Conservation (phyloP, 2,329 filamentous ascomycete genomes). For the Ceratocystis variospora region DNA sequence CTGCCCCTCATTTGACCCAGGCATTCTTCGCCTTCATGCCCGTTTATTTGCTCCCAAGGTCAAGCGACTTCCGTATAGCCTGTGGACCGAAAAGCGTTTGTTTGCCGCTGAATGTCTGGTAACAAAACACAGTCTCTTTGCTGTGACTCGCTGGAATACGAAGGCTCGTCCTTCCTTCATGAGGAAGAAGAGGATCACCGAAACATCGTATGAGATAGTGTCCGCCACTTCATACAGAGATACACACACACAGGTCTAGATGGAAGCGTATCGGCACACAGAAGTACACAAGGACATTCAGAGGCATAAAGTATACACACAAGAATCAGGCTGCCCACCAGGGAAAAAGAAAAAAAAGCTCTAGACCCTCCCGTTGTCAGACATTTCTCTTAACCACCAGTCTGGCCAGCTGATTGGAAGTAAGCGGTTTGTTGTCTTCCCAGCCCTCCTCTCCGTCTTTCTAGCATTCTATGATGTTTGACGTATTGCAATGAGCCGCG, state of each 20-base stretch:
- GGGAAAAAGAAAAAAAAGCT: too few species aligned
- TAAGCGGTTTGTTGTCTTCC: not conserved
- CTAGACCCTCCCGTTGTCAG: not conserved
- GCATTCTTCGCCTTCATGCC: too few species aligned
- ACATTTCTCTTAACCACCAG: not conserved
- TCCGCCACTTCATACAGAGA: not conserved
- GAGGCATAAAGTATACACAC: too few species aligned
- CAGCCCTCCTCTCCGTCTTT: not conserved
- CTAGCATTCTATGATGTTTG: not conserved
- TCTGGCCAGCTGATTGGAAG: not conserved
- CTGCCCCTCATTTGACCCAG: not conserved
- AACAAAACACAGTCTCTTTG: not conserved
- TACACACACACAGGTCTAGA: not conserved
- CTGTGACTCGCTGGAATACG: slow-evolving; percentile 1
- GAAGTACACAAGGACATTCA: not conserved
- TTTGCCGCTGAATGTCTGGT: not conserved
- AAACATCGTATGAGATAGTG: not conserved
- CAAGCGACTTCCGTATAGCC: not conserved
- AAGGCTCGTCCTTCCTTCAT: not conserved
- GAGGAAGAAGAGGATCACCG: not conserved
- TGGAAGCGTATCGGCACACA: not conserved
- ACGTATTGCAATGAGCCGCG: too few species aligned
- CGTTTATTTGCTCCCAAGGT: not conserved
- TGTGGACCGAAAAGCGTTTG: not conserved
- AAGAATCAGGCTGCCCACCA: too few species aligned